A percentile compares a stretch with the other conserved stretches of the same genome.
Evolutionary conservation across 2,329 filamentous ascomycete genomes (phyloP).

Genomic region (Dactylonectria estremocensis): DNA sequence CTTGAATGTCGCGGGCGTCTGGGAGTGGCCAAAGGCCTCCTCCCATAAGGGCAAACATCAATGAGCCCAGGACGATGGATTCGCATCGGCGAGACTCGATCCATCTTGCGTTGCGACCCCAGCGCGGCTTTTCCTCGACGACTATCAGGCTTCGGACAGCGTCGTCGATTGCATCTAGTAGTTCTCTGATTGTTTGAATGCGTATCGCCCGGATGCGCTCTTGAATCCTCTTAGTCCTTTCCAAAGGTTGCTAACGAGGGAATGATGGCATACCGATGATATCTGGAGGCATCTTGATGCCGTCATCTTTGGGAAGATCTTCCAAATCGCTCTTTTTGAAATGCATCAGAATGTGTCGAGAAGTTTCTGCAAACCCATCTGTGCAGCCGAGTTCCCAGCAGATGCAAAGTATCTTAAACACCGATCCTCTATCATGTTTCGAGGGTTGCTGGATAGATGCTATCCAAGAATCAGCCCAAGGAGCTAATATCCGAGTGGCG

Average conservation of each 20-base stretch:
- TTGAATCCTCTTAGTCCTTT: constrained; percentile 17
- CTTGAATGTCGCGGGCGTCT: constrained; percentile 39
- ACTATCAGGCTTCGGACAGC: constrained; percentile 43
- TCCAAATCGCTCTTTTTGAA: constrained; percentile 10
- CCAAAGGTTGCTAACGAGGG: constrained; percentile 1
- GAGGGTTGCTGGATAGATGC: constrained; percentile 25
- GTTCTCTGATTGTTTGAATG: constrained; percentile 40
- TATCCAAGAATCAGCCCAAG: constrained; percentile 44
- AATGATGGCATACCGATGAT: constrained; percentile 29
- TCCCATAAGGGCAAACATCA: constrained; percentile 51
- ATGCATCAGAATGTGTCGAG: constrained; percentile 25
- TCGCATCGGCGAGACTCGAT: constrained; percentile 52
- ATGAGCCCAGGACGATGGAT: constrained; percentile 53
- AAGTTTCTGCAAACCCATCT: constrained; percentile 35
- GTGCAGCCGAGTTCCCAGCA: constrained; percentile 48
- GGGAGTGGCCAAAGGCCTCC: constrained; percentile 52
- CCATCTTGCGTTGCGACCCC: constrained; percentile 49
- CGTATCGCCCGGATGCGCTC: constrained; percentile 40
- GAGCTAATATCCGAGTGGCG: constrained; percentile 41
- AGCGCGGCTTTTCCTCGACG: constrained; percentile 47
- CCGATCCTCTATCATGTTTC: constrained; percentile 26
- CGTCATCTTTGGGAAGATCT: not conserved
- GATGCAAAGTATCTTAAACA: constrained; percentile 48
- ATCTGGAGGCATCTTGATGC: constrained; percentile 9
- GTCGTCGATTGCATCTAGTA: constrained; percentile 44